These are phyloP conservation scores for Gossypium bickii DNA, from an alignment of 345 rosid genomes.

Conservation along the genomic window DNA sequence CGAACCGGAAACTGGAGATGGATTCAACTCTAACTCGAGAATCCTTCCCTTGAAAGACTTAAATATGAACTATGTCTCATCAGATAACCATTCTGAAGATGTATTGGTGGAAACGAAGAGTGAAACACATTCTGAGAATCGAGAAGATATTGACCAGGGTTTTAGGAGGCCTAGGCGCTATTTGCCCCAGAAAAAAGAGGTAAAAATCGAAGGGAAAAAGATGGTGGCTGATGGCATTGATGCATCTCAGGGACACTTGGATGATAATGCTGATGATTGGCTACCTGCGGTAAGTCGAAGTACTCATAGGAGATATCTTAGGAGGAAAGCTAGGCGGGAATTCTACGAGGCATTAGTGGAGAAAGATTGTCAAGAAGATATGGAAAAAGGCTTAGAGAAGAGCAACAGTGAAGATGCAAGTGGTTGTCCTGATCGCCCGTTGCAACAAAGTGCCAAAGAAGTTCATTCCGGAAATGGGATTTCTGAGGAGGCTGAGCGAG, in stretches of 20 bases:
- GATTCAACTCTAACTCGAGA: constrained; percentile 39
- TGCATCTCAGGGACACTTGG: constrained; percentile 74
- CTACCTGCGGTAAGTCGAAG: constrained; percentile 89
- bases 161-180: constrained; percentile 41
- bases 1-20: constrained; percentile 51
- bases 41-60: constrained; percentile 82
- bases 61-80: constrained; percentile 45
- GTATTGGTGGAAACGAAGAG: constrained; percentile 36
- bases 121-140: constrained; percentile 40
- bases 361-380: constrained; percentile 11
- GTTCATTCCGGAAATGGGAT: constrained; percentile 21
- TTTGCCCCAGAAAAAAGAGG: constrained; percentile 54
- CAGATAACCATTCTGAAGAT: constrained; percentile 38
- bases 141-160: constrained; percentile 38
- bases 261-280: constrained; percentile 70
- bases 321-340: constrained; percentile 73
- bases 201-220: constrained; percentile 70
- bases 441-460: constrained; percentile 22
- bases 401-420: constrained; percentile 19
- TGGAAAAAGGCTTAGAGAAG: constrained; percentile 17
- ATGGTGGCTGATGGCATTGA: constrained; percentile 87
- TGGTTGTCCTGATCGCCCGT: constrained; percentile 15
- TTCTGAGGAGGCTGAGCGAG: constrained; percentile 29
- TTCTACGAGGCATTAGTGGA: constrained; percentile 30
- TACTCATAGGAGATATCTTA: constrained; percentile 73